These are phyloP conservation scores for Talaromyces sp. DNA, from an alignment of 2,329 filamentous ascomycete genomes.

Conservation along the genomic window DNA sequence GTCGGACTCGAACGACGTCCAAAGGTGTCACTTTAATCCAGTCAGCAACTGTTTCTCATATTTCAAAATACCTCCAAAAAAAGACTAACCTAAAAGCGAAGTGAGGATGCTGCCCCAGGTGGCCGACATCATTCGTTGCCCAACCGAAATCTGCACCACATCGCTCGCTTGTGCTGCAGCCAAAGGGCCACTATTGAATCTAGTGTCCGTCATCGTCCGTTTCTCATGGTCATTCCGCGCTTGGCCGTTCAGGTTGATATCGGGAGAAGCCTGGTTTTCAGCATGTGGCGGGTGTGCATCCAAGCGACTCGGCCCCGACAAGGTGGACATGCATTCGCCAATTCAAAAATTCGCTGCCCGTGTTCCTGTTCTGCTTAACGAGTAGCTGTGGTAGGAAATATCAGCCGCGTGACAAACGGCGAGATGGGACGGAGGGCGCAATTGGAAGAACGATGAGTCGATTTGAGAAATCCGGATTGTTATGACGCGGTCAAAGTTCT, in stretches of 20 bases:
- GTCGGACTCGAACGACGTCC: slow-evolving; percentile 89
- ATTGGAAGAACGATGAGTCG: background rate
- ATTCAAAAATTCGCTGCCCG: background rate
- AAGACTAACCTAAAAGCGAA: slow-evolving; percentile 68
- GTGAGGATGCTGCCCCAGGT: slow-evolving; percentile 86
- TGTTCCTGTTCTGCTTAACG: background rate
- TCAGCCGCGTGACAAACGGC: background rate
- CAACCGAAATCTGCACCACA: slow-evolving; percentile 60
- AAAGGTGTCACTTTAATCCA: slow-evolving; percentile 71
- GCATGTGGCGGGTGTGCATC: slow-evolving; percentile 16
- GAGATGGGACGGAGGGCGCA: background rate
- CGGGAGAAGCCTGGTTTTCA: background rate
- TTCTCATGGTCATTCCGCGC: slow-evolving; percentile 27
- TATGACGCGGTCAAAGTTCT: background rate
- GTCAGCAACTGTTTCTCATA: slow-evolving; percentile 10
- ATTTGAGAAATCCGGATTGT: background rate
- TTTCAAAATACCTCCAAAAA: background rate
- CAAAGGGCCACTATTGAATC: slow-evolving; percentile 18
- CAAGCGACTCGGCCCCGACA: slow-evolving; percentile 14
- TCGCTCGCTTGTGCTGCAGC: slow-evolving; percentile 12
- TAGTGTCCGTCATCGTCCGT: slow-evolving; percentile 27
- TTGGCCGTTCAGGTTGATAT: background rate
- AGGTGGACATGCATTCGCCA: slow-evolving; percentile 22
- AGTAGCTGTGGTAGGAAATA: background rate
- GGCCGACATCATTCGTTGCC: slow-evolving; percentile 92